These are phyloP conservation scores for Marchantia polymorpha DNA, from an alignment of 225 moss, liverwort and hornwort species.

Conservation along the genomic window DNA sequence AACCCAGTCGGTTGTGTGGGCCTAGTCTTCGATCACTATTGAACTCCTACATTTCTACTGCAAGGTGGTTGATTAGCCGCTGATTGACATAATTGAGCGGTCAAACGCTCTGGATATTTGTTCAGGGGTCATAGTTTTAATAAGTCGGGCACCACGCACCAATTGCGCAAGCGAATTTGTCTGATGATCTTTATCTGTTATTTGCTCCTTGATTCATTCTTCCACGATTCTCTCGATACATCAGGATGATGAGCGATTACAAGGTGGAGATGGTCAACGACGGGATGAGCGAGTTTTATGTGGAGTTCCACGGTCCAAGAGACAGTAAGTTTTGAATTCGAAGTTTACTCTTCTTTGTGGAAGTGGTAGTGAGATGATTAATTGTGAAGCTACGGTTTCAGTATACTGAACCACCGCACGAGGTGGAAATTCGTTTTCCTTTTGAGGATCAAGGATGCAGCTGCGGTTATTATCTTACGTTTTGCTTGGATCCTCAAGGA, in stretches of 20 bases:
- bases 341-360: no score
- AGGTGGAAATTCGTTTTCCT: no score
- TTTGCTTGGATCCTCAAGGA: no score
- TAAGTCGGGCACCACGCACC: neutral
- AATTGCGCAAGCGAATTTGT: neutral
- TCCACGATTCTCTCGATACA: neutral
- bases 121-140: neutral
- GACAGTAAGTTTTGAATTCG: constrained; percentile 60
- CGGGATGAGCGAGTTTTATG: constrained; percentile 99
- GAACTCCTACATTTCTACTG: neutral
- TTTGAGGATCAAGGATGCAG: no score
- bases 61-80: neutral
- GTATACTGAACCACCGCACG: no score
- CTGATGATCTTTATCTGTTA: neutral
- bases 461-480: no score
- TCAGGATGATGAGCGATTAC: constrained; percentile 97
- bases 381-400: no score
- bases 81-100: neutral
- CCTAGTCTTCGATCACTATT: neutral
- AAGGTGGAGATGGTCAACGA: constrained; percentile 99
- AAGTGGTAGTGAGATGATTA: no score
- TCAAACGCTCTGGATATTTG: no score
- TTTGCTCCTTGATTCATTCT: neutral
- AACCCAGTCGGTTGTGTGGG: neutral
- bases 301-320: constrained; percentile 95